phyloP scores from a whole-genome alignment of 73 alveolate species.

The Tetrahymena malaccensis region DNA sequence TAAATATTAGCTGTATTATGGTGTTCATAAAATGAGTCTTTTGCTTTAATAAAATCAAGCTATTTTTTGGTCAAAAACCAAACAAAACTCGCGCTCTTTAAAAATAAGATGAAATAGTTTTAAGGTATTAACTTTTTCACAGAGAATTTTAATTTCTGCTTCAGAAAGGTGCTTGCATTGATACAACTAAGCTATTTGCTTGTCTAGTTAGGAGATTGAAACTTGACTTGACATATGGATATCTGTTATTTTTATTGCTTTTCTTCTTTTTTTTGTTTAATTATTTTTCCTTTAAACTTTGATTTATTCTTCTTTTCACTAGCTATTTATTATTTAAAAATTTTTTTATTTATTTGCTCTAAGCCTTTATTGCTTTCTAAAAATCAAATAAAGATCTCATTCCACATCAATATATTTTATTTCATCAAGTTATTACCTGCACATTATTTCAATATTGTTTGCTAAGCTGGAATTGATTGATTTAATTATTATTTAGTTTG shows the following conservation, averaged over 20 bases:
- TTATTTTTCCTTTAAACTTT: neutral
- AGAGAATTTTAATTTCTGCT: slow-evolving; percentile 70
- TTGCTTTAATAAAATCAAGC: neutral
- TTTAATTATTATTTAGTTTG: neutral
- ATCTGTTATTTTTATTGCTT: neutral
- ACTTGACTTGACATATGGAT: neutral
- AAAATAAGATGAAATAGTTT: neutral
- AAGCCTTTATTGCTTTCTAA: neutral
- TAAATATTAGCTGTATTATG: neutral
- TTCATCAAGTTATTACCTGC: neutral
- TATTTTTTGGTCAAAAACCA: neutral
- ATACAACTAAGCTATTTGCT: neutral
- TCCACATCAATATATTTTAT: neutral
- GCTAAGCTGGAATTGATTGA: neutral
- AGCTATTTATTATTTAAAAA: neutral
- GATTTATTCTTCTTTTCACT: neutral
- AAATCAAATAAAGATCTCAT: neutral
- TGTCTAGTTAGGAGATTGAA: neutral
- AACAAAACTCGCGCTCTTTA: neutral
- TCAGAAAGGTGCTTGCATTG: slow-evolving; percentile 64
- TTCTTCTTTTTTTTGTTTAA: neutral
- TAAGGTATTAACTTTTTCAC: slow-evolving; percentile 60
- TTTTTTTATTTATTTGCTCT: neutral
- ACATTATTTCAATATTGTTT: neutral
- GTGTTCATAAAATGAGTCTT: neutral